Conservation (phyloP, 2,329 filamentous ascomycete species). For the Fusarium neocosmosporiellum region DNA sequence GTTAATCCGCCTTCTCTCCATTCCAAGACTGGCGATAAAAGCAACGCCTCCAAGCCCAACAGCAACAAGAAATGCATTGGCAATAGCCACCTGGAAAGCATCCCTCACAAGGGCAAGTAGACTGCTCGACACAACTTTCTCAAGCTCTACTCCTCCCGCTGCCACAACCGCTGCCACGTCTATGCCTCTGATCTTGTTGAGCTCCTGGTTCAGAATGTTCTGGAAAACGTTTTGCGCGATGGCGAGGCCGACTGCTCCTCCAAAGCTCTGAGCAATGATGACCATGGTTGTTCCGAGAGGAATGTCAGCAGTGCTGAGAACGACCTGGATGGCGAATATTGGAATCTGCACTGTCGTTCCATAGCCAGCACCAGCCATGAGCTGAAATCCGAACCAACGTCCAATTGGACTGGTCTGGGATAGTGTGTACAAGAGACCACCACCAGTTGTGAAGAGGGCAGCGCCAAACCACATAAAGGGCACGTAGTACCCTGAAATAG, state of each 20-base stretch:
- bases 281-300: conserved; percentile 56
- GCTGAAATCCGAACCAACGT: conserved; percentile 58
- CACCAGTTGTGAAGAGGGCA: conserved; percentile 21
- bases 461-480: conserved; percentile 39
- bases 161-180: conserved; percentile 24
- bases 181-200: conserved; percentile 13
- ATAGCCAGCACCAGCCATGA: conserved; percentile 55
- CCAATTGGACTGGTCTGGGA: conserved; percentile 44
- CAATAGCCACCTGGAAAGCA: conserved; percentile 28
- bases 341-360: conserved; percentile 57
- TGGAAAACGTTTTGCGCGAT: conserved; percentile 39
- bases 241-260: conserved; percentile 46
- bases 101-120: conserved; percentile 20
- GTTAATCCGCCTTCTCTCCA: conserved; percentile 30
- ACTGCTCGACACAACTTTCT: conserved; percentile 16
- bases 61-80: conserved; percentile 35
- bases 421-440: conserved; percentile 37
- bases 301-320: conserved; percentile 53
- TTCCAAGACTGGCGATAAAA: conserved; percentile 31
- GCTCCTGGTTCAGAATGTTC: conserved; percentile 9
- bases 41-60: conserved; percentile 27
- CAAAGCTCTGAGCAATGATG: conserved; percentile 58
- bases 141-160: conserved; percentile 21
- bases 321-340: conserved; percentile 56
- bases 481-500: conserved; percentile 27